Evolutionary conservation across 139 green algal genomes (phyloP).

Genomic region (Gonium pectorale): DNA sequence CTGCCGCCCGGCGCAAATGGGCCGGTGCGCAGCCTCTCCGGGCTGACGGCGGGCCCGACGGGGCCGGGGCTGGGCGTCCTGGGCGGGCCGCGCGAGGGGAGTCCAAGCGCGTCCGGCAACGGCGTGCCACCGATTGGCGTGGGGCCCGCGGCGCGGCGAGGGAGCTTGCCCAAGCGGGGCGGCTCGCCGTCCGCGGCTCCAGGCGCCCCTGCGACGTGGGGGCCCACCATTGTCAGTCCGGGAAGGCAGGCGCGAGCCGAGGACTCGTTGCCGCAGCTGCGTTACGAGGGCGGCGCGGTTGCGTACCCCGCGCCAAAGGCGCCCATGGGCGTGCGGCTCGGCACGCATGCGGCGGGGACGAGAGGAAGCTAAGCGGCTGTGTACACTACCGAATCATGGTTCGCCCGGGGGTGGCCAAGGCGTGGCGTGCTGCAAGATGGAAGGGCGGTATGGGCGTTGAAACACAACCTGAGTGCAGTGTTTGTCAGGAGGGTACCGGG

Average conservation of each 20-base stretch:
- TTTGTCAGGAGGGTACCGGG: too few species aligned
- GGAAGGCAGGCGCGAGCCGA: neutral
- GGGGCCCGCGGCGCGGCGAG: neutral
- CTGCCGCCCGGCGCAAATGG: constrained; percentile 18
- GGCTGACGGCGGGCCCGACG: neutral
- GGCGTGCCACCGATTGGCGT: neutral
- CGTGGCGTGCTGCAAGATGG: too few species aligned
- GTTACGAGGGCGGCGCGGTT: neutral
- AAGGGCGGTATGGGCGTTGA: too few species aligned
- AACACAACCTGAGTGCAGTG: too few species aligned
- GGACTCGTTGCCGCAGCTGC: constrained; percentile 8
- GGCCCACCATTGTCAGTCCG: constrained; percentile 2
- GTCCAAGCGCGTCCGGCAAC: neutral
- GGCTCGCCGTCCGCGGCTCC: neutral
- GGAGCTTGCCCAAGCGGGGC: neutral
- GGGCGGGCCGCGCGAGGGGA: neutral
- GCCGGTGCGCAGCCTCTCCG: neutral
- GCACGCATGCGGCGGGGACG: neutral
- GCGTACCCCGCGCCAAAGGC: neutral
- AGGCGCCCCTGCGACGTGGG: too few species aligned
- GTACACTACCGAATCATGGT: neutral
- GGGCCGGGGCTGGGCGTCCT: neutral
- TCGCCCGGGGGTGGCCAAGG: too few species aligned
- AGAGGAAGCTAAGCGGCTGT: neutral
- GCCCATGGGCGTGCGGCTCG: neutral